A percentile compares a stretch with the other conserved stretches of the same genome.
These are phyloP conservation scores for Arabidopsis lyrata DNA, from an alignment of 441 rosid species.

Conservation along the genomic window DNA sequence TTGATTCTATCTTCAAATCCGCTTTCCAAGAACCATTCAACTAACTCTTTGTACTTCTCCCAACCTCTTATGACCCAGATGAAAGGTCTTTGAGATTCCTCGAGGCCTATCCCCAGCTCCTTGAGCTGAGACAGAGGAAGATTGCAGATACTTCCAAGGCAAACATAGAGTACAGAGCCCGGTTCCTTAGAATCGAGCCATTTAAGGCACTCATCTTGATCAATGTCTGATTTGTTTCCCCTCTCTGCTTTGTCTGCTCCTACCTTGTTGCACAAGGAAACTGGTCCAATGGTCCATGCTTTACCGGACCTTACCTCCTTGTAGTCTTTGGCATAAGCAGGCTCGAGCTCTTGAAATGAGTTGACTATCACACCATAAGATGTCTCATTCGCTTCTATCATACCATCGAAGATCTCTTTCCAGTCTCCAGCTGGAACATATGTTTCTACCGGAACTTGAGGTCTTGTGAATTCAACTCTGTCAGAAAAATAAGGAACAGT, in stretches of 20 bases:
- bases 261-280: conserved; percentile 50
- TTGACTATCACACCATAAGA: conserved; percentile 50
- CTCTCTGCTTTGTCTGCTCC: conserved; percentile 48
- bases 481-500: conserved; percentile 44
- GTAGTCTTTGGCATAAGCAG: conserved; percentile 41
- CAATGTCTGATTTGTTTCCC: conserved; percentile 45
- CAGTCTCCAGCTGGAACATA: conserved; percentile 10
- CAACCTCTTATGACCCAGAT: conserved; percentile 49
- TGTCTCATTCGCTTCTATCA: conserved; percentile 30
- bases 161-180: conserved; percentile 49
- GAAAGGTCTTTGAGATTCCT: conserved; percentile 42
- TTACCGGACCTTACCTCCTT: conserved; percentile 36
- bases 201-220: conserved; percentile 32
- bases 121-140: conserved; percentile 40
- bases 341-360: conserved; percentile 54
- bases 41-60: conserved; percentile 42
- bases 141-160: conserved; percentile 52
- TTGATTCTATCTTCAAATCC: conserved; percentile 49
- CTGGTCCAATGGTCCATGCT: conserved; percentile 57
- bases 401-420: background rate
- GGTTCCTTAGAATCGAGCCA: conserved; percentile 53
- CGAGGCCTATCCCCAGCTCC: conserved; percentile 50
- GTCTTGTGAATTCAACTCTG: conserved; percentile 39
- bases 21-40: conserved; percentile 45
- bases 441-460: conserved; percentile 25